Evolutionary conservation across 148 eudicot species (phyloP), one percentile per base, ranked within the genome.

Genomic region (Diospyros lotus): DNA sequence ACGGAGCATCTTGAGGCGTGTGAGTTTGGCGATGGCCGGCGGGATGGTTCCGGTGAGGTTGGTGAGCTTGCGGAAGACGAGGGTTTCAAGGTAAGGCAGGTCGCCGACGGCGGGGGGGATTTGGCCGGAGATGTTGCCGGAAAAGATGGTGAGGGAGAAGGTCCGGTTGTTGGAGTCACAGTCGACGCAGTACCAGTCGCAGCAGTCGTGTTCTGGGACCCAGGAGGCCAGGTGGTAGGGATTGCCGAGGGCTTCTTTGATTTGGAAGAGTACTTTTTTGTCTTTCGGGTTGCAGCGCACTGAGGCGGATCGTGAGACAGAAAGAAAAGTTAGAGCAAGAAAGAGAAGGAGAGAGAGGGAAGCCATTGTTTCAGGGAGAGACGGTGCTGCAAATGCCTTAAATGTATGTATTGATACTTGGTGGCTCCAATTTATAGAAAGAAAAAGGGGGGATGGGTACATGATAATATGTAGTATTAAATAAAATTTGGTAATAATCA

Each of bases 21-120:
- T 44, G 64, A 89, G 87, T 10, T 83, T 80, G 4, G 82, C 44
- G 1, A 89, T 76, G 14, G 84, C 66, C 0, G 52, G 12, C 0
- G 86, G 90, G 73, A 89, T 89, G 1, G 74, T 41, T 41, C 93
- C 90, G 41, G 82, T 80, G 52, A 87, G 83, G 74, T 89, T 85
- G 2, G 89, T 54, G 48, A 81, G 67, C 0, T 74, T 59, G 2
- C 69, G 77, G 55, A 87, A 45, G 1, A 44, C 45, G 4, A 89
- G 72, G n/a, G 79, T 72, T 69, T 81, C 60, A 13, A 90, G 80
- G 17, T 52, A 77, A 1, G 83, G 80, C 2, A 90, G 81, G 59
- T 80, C 71, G n/a, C 81, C 86, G 1, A 85, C 61, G 61, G 73
- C 54, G 3, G 73, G 3, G 6, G 90, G 88, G 72, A 87, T 81